A percentile compares a stretch with the other conserved stretches of the same genome.
These are phyloP conservation scores for Alternaria atra DNA, from an alignment of 2,329 filamentous ascomycete species.

Conservation along the genomic window DNA sequence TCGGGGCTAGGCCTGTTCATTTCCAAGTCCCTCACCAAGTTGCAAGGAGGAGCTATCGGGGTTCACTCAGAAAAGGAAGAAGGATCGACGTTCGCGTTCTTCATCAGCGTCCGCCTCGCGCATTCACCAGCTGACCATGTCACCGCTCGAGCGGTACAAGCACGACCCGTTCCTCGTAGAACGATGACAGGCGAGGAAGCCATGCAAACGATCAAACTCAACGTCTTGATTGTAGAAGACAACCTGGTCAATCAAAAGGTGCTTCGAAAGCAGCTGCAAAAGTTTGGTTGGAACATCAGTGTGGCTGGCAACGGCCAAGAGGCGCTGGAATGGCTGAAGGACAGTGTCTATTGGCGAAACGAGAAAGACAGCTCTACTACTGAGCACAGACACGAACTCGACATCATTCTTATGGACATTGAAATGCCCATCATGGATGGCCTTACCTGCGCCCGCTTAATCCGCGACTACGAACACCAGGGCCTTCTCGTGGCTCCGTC, in stretches of 20 bases:
- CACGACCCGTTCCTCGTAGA: conserved; percentile 15
- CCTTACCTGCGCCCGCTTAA: conserved; percentile 38
- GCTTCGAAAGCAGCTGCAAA: conserved; percentile 50
- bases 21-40: conserved; percentile 43
- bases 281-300: conserved; percentile 47
- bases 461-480: conserved; percentile 39
- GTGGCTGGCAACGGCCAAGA: conserved; percentile 52
- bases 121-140: conserved; percentile 17
- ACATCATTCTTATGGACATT: conserved; percentile 46
- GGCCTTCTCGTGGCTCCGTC: conserved; percentile 25
- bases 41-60: conserved; percentile 55
- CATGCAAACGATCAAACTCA: conserved; percentile 30
- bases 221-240: conserved; percentile 50
- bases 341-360: conserved; percentile 38
- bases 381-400: conserved; percentile 19
- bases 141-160: background rate
- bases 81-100: conserved; percentile 54
- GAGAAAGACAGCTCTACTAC: background rate
- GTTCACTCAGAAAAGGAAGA: conserved; percentile 47
- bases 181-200: conserved; percentile 30
- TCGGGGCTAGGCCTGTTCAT: conserved; percentile 56
- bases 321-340: conserved; percentile 48
- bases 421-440: conserved; percentile 50
- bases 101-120: conserved; percentile 42
- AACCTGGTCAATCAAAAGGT: conserved; percentile 55